These are phyloP conservation scores for Micromonas pusilla DNA, from an alignment of 139 green algal genomes.

Conservation along the genomic window DNA sequence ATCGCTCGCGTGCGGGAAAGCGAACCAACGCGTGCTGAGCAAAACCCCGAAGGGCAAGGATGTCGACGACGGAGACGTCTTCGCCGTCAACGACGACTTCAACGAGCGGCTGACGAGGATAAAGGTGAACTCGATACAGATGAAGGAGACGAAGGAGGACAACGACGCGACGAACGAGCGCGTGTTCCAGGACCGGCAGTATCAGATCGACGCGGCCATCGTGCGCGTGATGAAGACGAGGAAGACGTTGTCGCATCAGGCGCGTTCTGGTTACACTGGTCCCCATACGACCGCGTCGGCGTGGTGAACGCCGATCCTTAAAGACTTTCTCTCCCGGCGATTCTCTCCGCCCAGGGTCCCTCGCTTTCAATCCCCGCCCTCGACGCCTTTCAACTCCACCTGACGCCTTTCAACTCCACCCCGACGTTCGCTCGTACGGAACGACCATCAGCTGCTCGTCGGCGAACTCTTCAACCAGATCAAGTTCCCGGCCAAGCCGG, in stretches of 20 bases:
- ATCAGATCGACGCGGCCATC: conserved; percentile 92
- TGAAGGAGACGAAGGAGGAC: conserved; percentile 79
- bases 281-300: no score
- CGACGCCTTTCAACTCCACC: no score
- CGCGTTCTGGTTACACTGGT: no score
- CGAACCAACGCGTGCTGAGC: conserved; percentile 67
- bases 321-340: no score
- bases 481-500: conserved; percentile 81
- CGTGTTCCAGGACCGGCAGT: conserved; percentile 64
- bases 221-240: conserved; percentile 98
- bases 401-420: no score
- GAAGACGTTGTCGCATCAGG: conserved; percentile 84
- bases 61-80: conserved; percentile 70
- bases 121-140: conserved; percentile 91
- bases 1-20: conserved; percentile 78
- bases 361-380: no score
- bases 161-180: conserved; percentile 41
- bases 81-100: conserved; percentile 82
- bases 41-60: conserved; percentile 81
- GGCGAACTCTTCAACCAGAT: conserved; percentile 84
- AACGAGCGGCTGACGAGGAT: conserved; percentile 74
- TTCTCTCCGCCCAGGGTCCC: no score
- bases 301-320: no score
- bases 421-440: no score
- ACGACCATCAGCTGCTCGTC: conserved; percentile 90